Evolutionary conservation across 2,329 filamentous ascomycete species (phyloP).

Genomic region (Penicillium sp.): DNA sequence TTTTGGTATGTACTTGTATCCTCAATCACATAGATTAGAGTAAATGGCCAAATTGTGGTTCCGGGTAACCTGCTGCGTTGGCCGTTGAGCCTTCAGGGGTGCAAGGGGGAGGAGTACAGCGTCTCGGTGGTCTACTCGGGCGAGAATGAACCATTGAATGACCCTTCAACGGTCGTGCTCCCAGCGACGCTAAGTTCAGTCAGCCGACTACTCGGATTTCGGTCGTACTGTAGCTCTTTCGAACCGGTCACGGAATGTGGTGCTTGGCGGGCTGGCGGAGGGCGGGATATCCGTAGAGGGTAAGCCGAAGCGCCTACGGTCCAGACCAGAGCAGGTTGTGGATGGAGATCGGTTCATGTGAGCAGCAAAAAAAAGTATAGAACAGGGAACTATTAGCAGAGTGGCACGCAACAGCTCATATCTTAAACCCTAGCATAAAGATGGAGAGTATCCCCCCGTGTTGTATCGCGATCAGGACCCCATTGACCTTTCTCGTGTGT

Average conservation of each 20-base stretch:
- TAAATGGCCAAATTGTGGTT: conserved; percentile 1
- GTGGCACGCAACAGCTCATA: too few relatives aligned
- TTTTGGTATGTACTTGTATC: too few relatives aligned
- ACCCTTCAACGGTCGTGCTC: not conserved
- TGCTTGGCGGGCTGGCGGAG: conserved; percentile 18
- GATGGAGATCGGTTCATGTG: conserved; percentile 32
- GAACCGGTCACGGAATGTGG: conserved; percentile 7
- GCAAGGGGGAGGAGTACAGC: not conserved
- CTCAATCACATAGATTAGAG: conserved; percentile 1
- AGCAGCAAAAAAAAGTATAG: conserved; percentile 25
- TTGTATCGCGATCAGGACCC: not conserved
- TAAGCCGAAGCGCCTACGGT: conserved; percentile 34
- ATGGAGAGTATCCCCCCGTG: not conserved
- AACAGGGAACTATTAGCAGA: too few relatives aligned
- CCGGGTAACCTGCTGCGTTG: conserved; percentile 13
- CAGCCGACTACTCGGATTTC: not conserved
- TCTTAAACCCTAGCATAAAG: not conserved
- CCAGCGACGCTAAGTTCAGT: conserved; percentile 16
- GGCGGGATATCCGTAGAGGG: conserved; percentile 35
- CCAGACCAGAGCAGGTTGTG: conserved; percentile 19
- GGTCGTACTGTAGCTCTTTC: not conserved
- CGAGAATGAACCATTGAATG: conserved; percentile 11
- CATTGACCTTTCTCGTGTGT: not conserved
- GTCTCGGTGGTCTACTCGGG: conserved; percentile 2
- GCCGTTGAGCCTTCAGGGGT: not conserved